Base-by-base conservation (phyloP, 2,329 filamentous ascomycete species). In the Botrytis sinoallii region DNA sequence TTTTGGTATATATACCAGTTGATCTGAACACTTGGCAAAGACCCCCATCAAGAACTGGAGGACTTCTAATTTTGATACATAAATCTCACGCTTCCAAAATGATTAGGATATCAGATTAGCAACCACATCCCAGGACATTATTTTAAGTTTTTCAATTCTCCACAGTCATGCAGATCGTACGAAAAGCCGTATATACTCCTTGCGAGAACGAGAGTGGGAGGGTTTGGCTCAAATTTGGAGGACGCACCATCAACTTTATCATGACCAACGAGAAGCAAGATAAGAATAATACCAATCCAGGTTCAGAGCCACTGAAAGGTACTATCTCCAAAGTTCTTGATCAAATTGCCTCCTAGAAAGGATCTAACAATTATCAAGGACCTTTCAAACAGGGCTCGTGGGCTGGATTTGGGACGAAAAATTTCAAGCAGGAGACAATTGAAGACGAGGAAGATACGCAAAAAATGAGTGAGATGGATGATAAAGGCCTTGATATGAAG, bases 401-500 rank as follows among this genome's bases (percentile, higher is more conserved):
- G 32, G n/a, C 40, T 55, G 46, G 25, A 29, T 20, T 40, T 40
- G 65, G 46, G 8, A 29, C 46, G 4, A 52, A 18, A 32, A 48
- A 55, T 5, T 67, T 38, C 22, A 20, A 55, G 16, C 7, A 4
- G 1, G 25, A 55, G 14, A 9, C 55, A 67, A 8, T 40, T 10
- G 14, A 40, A 10, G 29, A 9, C 22, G 16, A 67, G 42, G 65
- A 55, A 5, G 46, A 40, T 20, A 22, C 42, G 9, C 1, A 65
- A 1, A 20, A 16, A 25, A 46, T 4, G 6, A 46, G n/a, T 32
- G 10, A 12, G 10, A 18, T 22, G 61, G 61, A 46, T 35, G 42
- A 65, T 6, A 65, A 65, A 29, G n/a, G n/a, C 6, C 40, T 65
- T 65, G 63, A 46, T 65, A 65, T 65, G 63, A 46, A 65, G n/a